Percentiles rank a stretch among this genome's conserved stretches.
Evolutionary conservation across 2,329 filamentous ascomycete genomes (phyloP).

Genomic region (Aureobasidium sp.): DNA sequence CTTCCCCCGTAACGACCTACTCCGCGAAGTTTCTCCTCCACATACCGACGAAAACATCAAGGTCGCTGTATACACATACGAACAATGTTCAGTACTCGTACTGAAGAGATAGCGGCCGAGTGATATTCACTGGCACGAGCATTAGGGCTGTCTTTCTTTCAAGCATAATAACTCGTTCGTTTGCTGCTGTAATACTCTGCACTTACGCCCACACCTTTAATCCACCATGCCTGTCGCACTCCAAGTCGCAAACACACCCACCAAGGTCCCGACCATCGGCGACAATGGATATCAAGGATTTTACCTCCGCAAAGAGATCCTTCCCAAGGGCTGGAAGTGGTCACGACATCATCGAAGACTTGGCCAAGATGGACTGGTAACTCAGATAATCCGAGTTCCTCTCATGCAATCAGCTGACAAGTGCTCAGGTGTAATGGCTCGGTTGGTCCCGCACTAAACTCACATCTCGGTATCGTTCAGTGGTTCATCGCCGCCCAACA

Average conservation of each 20-base stretch:
- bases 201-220: background rate
- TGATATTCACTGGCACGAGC: too few species aligned
- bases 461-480: too few species aligned
- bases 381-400: too few species aligned
- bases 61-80: background rate
- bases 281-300: slow-evolving; percentile 35
- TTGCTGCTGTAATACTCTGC: background rate
- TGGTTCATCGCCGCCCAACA: too few species aligned
- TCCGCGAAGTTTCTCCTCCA: background rate
- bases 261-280: slow-evolving; percentile 25
- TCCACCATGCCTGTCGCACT: background rate
- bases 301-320: slow-evolving; percentile 30
- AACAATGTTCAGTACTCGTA: background rate
- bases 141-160: too few species aligned
- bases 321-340: slow-evolving; percentile 28
- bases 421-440: too few species aligned
- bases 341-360: slow-evolving; percentile 36
- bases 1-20: background rate
- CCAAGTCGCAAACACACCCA: slow-evolving; percentile 21
- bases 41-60: background rate
- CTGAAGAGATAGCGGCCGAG: too few species aligned
- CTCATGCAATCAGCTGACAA: too few species aligned
- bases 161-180: background rate
- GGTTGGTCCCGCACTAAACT: too few species aligned
- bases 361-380: slow-evolving; percentile 34